Evolutionary conservation across 768 basidiomycete genomes (phyloP), one percentile per base, ranked within the genome.

Genomic region (Kwoniella mangroviensis): DNA sequence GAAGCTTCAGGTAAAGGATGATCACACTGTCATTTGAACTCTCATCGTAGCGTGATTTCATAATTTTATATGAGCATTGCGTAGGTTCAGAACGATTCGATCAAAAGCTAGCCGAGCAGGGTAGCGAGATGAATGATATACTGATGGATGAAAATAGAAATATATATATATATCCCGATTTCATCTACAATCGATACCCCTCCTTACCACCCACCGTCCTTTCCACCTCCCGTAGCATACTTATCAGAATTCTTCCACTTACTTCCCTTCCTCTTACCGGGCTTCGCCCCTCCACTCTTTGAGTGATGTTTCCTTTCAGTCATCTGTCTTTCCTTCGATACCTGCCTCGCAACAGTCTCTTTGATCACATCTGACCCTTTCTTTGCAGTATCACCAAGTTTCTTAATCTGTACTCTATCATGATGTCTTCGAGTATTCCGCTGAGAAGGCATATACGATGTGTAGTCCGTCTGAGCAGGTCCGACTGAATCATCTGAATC

Each of bases 231-330:
- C 4, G 82, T 79, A 55, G 75, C n/a, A 45, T 72, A 74, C 34
- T 73, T 72, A 17, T 70, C 72, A 51, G 74, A 81, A 5, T 55
- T 65, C 74, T 83, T 83, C 82, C 82, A 83, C 58, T 83, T 83
- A 49, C 79, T 75, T 7, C 82, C 82, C 70, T 83, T 81, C 24
- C 64, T 70, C 45, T 81, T 81, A 5, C 82, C 82, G 5, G 73
- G 75, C 24, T 73, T 73, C 21, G 63, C 68, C 15, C 66, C 54
- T 13, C 54, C 68, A 43, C 73, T 75, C 28, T 69, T 64, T 12
- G 70, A 54, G 49, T 76, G 73, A 63, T 71, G 68, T 63, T 71
- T 71, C 53, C 65, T 64, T 34, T 74, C 76, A 7, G 65, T 65
- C 43, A 62, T 54, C 62, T 74, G 71, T 51, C 73, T 67, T 57